phyloP scores from a whole-genome alignment of 2,329 filamentous ascomycete species.

The Bisporella sp. region DNA sequence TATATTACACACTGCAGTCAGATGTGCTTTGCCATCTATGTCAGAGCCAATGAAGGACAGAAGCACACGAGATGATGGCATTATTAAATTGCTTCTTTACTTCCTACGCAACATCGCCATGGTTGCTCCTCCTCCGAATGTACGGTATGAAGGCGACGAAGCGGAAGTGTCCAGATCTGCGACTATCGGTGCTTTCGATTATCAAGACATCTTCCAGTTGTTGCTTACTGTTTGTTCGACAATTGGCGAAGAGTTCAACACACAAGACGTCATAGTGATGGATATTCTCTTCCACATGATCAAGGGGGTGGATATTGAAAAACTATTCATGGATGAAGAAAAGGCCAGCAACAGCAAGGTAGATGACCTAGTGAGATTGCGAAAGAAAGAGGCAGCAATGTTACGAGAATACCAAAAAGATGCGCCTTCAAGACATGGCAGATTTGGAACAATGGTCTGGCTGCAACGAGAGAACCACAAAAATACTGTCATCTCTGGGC shows the following conservation, averaged over 20 bases:
- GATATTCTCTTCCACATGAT: conserved; percentile 90
- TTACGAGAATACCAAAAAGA: conserved; percentile 68
- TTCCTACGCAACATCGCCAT: conserved; percentile 84
- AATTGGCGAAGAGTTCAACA: conserved; percentile 87
- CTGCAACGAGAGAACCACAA: conserved; percentile 81
- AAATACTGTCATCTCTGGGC: conserved; percentile 79
- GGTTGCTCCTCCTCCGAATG: conserved; percentile 66
- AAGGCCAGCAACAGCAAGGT: conserved; percentile 63
- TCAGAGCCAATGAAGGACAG: conserved; percentile 70
- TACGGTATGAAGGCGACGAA: conserved; percentile 80
- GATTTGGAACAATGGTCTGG: conserved; percentile 98
- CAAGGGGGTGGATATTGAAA: conserved; percentile 78
- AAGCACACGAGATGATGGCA: conserved; percentile 74
- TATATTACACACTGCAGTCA: conserved; percentile 74
- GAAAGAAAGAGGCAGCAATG: conserved; percentile 81
- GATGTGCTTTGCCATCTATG: conserved; percentile 80
- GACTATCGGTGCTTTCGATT: conserved; percentile 81
- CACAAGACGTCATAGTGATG: conserved; percentile 81
- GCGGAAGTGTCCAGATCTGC: conserved; percentile 81
- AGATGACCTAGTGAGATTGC: conserved; percentile 65
- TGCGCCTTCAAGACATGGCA: conserved; percentile 80
- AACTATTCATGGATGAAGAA: conserved; percentile 77
- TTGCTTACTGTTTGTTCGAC: conserved; percentile 84
- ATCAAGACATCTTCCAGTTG: conserved; percentile 83
- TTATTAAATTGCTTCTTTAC: conserved; percentile 85